Base-by-base conservation (phyloP, 2,329 filamentous ascomycete species). In the Sporothrix sp. region DNA sequence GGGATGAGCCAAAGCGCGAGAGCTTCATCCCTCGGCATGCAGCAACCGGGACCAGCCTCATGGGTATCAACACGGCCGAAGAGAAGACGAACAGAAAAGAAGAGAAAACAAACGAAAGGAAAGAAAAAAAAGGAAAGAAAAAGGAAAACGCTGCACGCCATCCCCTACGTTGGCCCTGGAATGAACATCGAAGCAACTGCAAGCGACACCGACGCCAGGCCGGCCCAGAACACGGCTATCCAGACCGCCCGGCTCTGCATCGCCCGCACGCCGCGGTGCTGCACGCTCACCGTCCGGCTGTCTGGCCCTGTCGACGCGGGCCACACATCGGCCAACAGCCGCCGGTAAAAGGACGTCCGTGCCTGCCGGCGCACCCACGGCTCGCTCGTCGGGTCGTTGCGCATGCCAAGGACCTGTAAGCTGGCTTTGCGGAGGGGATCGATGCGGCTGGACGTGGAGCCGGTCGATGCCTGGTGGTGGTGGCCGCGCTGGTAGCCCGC, bases 231-330 rank as follows among this genome's bases (percentile, higher is more conserved):
- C 28, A 68, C 53, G 1, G 64, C 60, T 32, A 59, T 53, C 53
- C 65, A 57, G 1, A 70, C 61, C 2, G 63, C 61, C 33, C 59
- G 59, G 46, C 65, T 62, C 52, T 70, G 68, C 48, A 68, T 49
- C 37, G 58, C 45, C 53, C 60, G 58, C 21, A 70, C 42, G 18
- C 58, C 57, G 39, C 57, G 53, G 32, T 66, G 65, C 54, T 63
- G 64, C 38, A 65, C 58, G 38, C 58, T 57, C 8, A 62, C 57
- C 1, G 52, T 54, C n/a, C 40, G 47, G 14, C 14, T 18, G 1
- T 11, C 10, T 1, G 25, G 21, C 8, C 13, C 20, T 2, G 20
- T 28, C 23, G 13, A 36, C 13, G 60, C 59, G 21, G 58, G 57
- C 18, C 48, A 32, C 9, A 51, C 11, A 4, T 28, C 48, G 18